A percentile compares a stretch with the other conserved stretches of the same genome.
phyloP scores from a whole-genome alignment of 768 basidiomycete species.

The Trametes gibbosa region DNA sequence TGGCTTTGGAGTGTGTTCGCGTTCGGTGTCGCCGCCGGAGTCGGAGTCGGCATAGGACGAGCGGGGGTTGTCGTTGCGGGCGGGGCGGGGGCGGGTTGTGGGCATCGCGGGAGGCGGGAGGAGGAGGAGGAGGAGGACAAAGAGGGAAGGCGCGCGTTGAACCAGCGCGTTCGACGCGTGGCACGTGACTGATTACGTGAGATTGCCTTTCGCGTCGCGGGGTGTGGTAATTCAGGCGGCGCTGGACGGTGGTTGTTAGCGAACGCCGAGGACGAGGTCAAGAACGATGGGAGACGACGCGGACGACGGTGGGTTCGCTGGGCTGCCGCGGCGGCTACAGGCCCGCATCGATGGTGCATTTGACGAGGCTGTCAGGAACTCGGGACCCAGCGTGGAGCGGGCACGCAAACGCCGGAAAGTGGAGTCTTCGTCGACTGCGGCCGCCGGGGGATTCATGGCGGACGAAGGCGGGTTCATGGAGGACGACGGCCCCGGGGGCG shows the following conservation, averaged over 20 bases:
- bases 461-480: constrained; percentile 17
- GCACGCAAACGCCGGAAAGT: constrained; percentile 21
- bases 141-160: constrained; percentile 14
- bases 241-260: too few relatives aligned
- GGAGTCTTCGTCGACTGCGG: constrained; percentile 30
- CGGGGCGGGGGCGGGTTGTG: constrained; percentile 7
- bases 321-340: constrained; percentile 42
- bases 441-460: constrained; percentile 32
- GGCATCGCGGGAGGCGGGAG: constrained; percentile 9
- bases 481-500: too few relatives aligned
- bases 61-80: constrained; percentile 5
- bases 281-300: constrained; percentile 14
- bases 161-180: constrained; percentile 17
- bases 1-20: constrained; percentile 23
- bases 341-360: constrained; percentile 54
- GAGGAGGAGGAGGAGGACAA: background rate
- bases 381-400: background rate
- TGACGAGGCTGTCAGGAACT: constrained; percentile 27
- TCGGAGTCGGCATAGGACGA: constrained; percentile 19
- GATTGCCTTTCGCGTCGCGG: background rate
- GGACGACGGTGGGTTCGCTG: constrained; percentile 32
- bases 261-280: constrained; percentile 10
- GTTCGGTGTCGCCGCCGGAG: constrained; percentile 25
- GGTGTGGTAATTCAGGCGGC: background rate
- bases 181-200: constrained; percentile 20